phyloP scores from a whole-genome alignment of 2,329 filamentous ascomycete species.

The Hypoxylon sp. region DNA sequence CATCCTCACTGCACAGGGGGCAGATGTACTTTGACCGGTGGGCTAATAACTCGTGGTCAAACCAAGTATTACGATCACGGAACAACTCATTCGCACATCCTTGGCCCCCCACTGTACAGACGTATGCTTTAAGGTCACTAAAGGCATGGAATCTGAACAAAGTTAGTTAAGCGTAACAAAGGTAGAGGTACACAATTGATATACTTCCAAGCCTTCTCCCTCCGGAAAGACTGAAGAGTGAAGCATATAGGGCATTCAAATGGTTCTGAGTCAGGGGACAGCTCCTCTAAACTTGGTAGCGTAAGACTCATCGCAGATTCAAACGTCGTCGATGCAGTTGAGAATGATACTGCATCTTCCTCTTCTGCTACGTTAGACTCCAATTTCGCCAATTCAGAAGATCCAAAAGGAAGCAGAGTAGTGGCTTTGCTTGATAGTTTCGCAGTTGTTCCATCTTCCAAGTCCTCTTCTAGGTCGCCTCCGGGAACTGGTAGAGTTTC shows the following conservation, averaged over 20 bases:
- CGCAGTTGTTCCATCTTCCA: background rate
- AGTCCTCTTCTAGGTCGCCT: background rate
- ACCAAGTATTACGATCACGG: conserved; percentile 11
- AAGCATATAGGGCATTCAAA: conserved; percentile 22
- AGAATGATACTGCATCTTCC: conserved; percentile 2
- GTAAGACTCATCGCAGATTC: background rate
- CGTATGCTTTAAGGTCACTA: conserved; percentile 14
- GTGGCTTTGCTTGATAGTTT: conserved; percentile 7
- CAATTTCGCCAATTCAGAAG: background rate
- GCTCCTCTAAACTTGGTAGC: conserved; percentile 7
- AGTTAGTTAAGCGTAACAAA: background rate
- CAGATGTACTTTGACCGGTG: conserved; percentile 18
- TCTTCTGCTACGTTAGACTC: background rate
- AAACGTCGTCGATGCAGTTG: conserved; percentile 3
- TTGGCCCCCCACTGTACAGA: conserved; percentile 6
- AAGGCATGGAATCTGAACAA: conserved; percentile 8
- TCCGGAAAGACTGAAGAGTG: conserved; percentile 8
- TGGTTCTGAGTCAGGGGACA: conserved; percentile 5
- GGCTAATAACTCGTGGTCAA: conserved; percentile 16
- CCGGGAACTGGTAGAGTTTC: background rate
- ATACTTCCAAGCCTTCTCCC: conserved; percentile 22
- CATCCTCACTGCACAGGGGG: background rate
- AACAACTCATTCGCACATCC: conserved; percentile 9
- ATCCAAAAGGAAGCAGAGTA: background rate
- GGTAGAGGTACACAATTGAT: background rate